Conservation (phyloP, 2,329 filamentous ascomycete genomes). For the Aotearoamyces nothofagi region DNA sequence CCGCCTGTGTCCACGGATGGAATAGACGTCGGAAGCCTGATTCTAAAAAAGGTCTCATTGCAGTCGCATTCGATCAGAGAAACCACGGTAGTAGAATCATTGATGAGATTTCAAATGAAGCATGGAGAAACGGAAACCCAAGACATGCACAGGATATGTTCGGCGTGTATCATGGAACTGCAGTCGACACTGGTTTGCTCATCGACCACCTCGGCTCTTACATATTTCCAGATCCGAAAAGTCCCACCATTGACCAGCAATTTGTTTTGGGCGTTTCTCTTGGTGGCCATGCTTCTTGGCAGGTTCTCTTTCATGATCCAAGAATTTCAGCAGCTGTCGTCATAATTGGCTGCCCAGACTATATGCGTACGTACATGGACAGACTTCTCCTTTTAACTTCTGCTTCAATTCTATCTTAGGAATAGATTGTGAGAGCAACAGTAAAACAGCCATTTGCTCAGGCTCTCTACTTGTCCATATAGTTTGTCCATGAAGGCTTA, state of each 20-base stretch:
- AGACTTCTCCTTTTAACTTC: too few relatives aligned
- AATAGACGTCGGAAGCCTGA: constrained; percentile 27
- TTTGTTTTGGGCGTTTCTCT: constrained; percentile 71
- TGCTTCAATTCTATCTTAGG: too few relatives aligned
- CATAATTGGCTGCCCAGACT: constrained; percentile 84
- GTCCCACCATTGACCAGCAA: constrained; percentile 39
- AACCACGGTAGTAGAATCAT: constrained; percentile 74
- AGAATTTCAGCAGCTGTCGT: constrained; percentile 65
- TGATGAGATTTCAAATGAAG: constrained; percentile 51
- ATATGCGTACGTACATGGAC: constrained; percentile 38
- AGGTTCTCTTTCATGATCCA: constrained; percentile 62
- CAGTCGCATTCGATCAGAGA: constrained; percentile 77
- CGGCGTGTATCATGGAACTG: constrained; percentile 55
- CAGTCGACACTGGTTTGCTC: constrained; percentile 57
- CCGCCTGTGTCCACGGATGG: constrained; percentile 54
- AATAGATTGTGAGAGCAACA: too few relatives aligned
- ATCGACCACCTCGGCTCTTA: constrained; percentile 70
- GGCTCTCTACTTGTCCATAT: neutral
- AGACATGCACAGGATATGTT: constrained; percentile 90
- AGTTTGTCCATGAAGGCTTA: too few relatives aligned
- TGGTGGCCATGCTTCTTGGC: constrained; percentile 81
- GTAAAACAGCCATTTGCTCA: too few relatives aligned
- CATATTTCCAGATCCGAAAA: constrained; percentile 38
- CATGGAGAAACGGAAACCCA: constrained; percentile 64
- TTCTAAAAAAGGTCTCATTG: constrained; percentile 44